phyloP scores from a whole-genome alignment of 2,329 filamentous ascomycete genomes.

The Exophiala spinifera region DNA sequence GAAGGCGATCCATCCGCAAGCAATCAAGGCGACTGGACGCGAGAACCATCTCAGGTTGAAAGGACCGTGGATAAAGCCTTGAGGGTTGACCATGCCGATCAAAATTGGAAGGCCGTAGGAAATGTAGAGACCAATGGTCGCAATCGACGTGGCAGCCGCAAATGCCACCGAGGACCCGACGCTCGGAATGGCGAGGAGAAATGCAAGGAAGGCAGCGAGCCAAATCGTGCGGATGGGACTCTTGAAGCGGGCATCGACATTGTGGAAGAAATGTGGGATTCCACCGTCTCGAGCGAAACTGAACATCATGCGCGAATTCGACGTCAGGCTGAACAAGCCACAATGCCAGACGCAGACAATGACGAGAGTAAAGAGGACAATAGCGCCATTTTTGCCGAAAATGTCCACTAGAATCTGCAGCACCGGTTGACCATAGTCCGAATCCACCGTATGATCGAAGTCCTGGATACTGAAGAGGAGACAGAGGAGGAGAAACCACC shows the following conservation, averaged over 20 bases:
- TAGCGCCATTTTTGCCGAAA: conserved; percentile 54
- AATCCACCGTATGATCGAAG: conserved; percentile 49
- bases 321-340: conserved; percentile 59
- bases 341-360: conserved; percentile 62
- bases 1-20: conserved; percentile 52
- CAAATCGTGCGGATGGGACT: conserved; percentile 51
- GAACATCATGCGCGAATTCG: conserved; percentile 65
- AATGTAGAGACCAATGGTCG: conserved; percentile 58
- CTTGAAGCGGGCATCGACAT: conserved; percentile 50
- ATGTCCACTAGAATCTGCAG: conserved; percentile 59
- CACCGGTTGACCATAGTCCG: conserved; percentile 52
- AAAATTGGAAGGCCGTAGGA: conserved; percentile 58
- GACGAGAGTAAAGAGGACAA: conserved; percentile 54
- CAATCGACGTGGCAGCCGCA: conserved; percentile 57
- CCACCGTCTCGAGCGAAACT: conserved; percentile 67
- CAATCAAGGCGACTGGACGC: conserved; percentile 47
- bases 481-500: conserved; percentile 58
- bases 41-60: conserved; percentile 52
- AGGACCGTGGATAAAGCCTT: conserved; percentile 54
- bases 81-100: conserved; percentile 52
- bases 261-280: conserved; percentile 54
- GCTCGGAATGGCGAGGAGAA: conserved; percentile 55
- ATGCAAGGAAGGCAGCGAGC: conserved; percentile 54
- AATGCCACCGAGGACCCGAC: conserved; percentile 57
- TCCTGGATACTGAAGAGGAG: conserved; percentile 60